A percentile compares a stretch with the other conserved stretches of the same genome.
Conservation (phyloP, 306 rosid genomes). For the Benincasa hispida region DNA sequence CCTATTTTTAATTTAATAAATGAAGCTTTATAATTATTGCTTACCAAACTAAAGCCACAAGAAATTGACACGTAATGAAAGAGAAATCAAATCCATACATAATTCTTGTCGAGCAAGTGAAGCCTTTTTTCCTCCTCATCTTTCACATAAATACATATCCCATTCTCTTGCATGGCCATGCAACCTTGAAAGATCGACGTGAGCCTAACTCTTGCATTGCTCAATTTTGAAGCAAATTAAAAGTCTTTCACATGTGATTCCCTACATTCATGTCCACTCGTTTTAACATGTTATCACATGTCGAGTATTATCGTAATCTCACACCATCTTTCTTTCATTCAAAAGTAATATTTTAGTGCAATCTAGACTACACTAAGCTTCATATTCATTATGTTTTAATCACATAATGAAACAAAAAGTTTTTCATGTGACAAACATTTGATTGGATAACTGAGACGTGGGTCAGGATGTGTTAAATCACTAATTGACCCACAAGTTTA, state of each 20-base stretch:
- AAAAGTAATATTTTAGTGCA: too few relatives aligned
- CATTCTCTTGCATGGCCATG: conserved; percentile 20
- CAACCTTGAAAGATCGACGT: conserved; percentile 17
- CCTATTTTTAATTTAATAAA: not conserved
- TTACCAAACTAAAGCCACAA: conserved; percentile 30
- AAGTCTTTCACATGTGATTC: not conserved
- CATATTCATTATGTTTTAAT: too few relatives aligned
- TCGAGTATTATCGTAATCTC: not conserved
- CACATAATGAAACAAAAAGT: too few relatives aligned
- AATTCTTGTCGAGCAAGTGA: conserved; percentile 8
- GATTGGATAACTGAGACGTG: too few relatives aligned
- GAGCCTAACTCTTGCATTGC: conserved; percentile 31
- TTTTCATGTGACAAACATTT: too few relatives aligned
- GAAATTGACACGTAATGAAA: conserved; percentile 14
- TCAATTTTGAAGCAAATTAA: not conserved
- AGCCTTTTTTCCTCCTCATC: not conserved
- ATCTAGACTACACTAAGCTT: too few relatives aligned
- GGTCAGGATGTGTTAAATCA: too few relatives aligned
- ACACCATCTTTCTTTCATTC: not conserved
- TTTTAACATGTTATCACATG: conserved; percentile 23
- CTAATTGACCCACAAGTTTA: too few relatives aligned
- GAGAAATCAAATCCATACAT: not conserved
- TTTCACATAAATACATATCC: not conserved
- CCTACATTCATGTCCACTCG: conserved; percentile 1
- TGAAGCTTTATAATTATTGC: conserved; percentile 3